phyloP scores from a whole-genome alignment of 169 alveolate genomes.

The Plasmodium vivax region DNA sequence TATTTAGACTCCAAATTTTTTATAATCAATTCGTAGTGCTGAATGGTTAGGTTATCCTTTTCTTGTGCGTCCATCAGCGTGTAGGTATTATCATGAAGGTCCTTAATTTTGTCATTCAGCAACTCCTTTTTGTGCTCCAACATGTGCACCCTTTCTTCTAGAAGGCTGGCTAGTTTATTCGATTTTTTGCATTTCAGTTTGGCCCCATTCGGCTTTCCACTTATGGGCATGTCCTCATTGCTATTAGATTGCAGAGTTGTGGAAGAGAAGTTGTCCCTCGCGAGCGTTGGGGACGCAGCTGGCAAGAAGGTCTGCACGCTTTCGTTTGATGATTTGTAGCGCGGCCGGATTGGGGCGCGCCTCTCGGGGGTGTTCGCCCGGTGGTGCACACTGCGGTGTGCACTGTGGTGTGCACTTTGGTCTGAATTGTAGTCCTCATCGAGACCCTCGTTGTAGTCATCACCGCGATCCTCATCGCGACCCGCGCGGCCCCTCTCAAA shows the following conservation, averaged over 20 bases:
- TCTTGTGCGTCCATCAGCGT: constrained; percentile 31
- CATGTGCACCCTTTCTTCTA: constrained; percentile 37
- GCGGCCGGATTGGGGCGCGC: not conserved
- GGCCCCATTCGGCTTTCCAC: not conserved
- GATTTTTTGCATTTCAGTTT: constrained; percentile 14
- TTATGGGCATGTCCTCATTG: not conserved
- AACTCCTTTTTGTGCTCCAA: constrained; percentile 42
- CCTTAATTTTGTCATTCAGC: constrained; percentile 56
- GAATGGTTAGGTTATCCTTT: constrained; percentile 60
- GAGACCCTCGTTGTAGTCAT: not conserved
- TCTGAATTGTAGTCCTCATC: not conserved
- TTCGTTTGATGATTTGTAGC: constrained; percentile 20
- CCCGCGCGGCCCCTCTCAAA: not conserved
- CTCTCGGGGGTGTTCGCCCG: not conserved
- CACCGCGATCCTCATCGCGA: not conserved
- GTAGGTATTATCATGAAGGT: constrained; percentile 60
- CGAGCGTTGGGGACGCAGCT: not conserved
- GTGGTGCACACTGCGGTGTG: too few species aligned
- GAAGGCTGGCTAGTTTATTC: not conserved
- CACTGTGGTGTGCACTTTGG: too few species aligned
- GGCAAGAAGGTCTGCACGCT: constrained; percentile 43
- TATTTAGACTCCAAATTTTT: constrained; percentile 61
- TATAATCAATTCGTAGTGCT: constrained; percentile 65
- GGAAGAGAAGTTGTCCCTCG: constrained; percentile 23
- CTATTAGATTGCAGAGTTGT: constrained; percentile 49